These are phyloP conservation scores for Phytophthora aleatoria DNA, from an alignment of 352 stramenopile species.

Conservation along the genomic window DNA sequence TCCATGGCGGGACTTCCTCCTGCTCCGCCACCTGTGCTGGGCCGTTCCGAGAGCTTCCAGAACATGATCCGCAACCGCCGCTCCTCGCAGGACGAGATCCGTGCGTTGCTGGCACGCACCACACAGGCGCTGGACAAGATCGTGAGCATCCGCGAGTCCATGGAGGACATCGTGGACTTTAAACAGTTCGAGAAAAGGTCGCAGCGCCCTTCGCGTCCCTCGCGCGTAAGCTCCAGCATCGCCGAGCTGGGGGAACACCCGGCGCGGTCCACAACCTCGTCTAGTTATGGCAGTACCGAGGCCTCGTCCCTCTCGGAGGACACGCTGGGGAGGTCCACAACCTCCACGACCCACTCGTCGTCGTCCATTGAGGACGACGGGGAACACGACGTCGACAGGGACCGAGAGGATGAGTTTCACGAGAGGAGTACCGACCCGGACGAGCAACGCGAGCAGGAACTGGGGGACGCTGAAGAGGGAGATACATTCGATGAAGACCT, in stretches of 20 bases:
- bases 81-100: conserved; percentile 77
- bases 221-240: conserved; percentile 41
- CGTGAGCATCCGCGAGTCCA: conserved; percentile 83
- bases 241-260: conserved; percentile 32
- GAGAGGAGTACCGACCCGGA: conserved; percentile 21
- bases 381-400: conserved; percentile 40
- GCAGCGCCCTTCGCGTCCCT: conserved; percentile 30
- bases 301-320: conserved; percentile 49
- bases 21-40: conserved; percentile 4
- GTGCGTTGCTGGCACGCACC: conserved; percentile 68
- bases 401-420: conserved; percentile 31
- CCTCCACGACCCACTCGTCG: conserved; percentile 51
- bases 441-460: conserved; percentile 15
- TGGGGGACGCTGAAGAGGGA: conserved; percentile 33
- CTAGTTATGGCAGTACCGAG: conserved; percentile 67
- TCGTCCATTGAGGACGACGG: conserved; percentile 49
- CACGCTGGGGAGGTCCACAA: conserved; percentile 47
- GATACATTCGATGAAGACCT: conserved; percentile 45
- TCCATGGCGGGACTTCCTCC: conserved; percentile 29
- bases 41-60: conserved; percentile 20
- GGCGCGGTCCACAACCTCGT: conserved; percentile 29
- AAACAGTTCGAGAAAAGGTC: conserved; percentile 71
- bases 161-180: conserved; percentile 84
- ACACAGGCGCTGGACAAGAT: conserved; percentile 79
- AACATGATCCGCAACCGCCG: conserved; percentile 38